Percentiles rank a stretch among this genome's conserved stretches.
These are phyloP conservation scores for Trametes cubensis DNA, from an alignment of 768 basidiomycete genomes.

Conservation along the genomic window DNA sequence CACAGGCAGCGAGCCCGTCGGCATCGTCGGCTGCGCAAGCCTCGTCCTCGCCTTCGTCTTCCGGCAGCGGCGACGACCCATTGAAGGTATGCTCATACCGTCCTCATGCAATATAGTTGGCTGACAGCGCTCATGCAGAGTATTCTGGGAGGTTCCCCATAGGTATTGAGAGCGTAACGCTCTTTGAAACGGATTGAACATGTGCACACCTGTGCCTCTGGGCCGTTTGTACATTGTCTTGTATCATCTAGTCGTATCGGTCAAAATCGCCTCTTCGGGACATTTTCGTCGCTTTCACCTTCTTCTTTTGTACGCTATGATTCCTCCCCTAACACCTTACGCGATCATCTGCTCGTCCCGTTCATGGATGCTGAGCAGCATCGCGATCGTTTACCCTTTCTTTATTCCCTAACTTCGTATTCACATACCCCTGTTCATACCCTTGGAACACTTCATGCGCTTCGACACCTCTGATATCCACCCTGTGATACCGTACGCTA, in stretches of 20 bases:
- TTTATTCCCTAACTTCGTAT: constrained; percentile 1
- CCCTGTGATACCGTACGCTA: constrained; percentile 3
- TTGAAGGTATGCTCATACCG: neutral
- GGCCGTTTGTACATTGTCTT: neutral
- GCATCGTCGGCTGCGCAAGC: neutral
- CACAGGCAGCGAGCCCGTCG: neutral
- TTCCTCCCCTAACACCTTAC: neutral
- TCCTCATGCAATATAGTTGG: neutral
- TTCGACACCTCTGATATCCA: neutral
- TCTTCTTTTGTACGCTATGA: too few species aligned
- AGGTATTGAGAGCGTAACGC: neutral
- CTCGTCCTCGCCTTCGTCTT: neutral
- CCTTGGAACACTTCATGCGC: neutral
- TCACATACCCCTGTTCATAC: constrained; percentile 6
- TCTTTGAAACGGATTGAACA: neutral
- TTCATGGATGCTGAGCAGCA: too few species aligned
- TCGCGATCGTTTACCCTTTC: neutral
- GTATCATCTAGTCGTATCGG: neutral
- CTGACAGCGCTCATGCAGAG: neutral
- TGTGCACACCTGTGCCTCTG: neutral
- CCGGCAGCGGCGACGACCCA: neutral
- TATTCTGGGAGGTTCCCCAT: neutral
- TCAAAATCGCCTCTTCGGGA: neutral
- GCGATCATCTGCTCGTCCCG: neutral
- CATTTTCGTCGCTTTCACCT: neutral